phyloP scores from a whole-genome alignment of 2,329 filamentous ascomycete species.

The Xylaria sp. region DNA sequence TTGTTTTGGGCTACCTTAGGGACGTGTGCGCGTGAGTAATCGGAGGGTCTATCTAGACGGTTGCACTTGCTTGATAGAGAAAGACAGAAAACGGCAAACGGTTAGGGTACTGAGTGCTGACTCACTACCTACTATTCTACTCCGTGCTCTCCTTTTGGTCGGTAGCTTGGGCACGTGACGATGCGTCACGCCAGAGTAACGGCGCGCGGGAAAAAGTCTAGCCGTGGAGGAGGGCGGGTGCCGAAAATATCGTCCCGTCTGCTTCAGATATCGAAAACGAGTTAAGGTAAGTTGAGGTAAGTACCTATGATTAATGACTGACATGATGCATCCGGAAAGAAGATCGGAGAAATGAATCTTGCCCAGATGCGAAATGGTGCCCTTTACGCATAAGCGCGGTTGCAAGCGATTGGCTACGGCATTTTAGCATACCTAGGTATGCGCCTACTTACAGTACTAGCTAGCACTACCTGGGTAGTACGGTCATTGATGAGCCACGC shows the following conservation, averaged over 20 bases:
- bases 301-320: conserved; percentile 19
- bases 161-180: conserved; percentile 1
- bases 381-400: conserved; percentile 19
- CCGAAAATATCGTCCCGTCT: background rate
- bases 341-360: conserved; percentile 15
- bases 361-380: background rate
- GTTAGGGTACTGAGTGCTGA: background rate
- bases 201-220: conserved; percentile 6
- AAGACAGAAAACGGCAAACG: background rate
- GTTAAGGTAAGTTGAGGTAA: background rate
- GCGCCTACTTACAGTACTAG: background rate
- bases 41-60: background rate
- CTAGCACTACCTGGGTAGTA: too few species aligned
- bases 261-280: background rate
- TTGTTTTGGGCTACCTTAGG: too few species aligned
- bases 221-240: background rate
- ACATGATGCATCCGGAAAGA: conserved; percentile 1
- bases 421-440: background rate
- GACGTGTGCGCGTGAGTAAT: background rate
- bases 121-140: background rate
- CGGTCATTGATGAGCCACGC: too few species aligned
- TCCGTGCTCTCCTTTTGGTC: conserved; percentile 6
- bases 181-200: background rate
- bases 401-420: conserved; percentile 13
- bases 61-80: conserved; percentile 3